Base-by-base conservation (phyloP, 2,329 filamentous ascomycete genomes). In the Emergomyces pasteurianus region DNA sequence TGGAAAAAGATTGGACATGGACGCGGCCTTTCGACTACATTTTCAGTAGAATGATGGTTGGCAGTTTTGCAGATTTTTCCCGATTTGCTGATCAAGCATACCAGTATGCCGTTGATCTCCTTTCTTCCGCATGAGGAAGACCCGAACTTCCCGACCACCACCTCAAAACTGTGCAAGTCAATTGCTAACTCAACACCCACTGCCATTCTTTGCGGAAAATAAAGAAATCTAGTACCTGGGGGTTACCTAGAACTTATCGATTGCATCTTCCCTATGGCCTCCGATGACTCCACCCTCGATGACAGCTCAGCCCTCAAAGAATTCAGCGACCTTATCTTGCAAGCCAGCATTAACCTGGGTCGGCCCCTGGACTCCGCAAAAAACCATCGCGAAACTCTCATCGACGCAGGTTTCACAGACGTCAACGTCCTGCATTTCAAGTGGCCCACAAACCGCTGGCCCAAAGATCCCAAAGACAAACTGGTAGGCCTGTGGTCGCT, bases 211-310 rank as follows among this genome's bases (percentile, higher is more conserved):
- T n/a, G 31, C 38, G n/a, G 10, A 10, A 50, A 59, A 12, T 16
- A 21, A 62, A 68, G 69, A 55, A 72, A 76, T 61, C 68, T 76
- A 12, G 67, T 69, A 34, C 76, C 77, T 0, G 75, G 75, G 14
- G 77, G 71, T 16, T 78, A 70, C 62, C 65, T 79, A 61, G 76
- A 79, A 63, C 74, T 78, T 59, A 65, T 75, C 38, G 77, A 79
- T 50, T 67, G 68, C 60, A 67, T 66, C 60, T 65, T 71, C 34
- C 65, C 68, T 36, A 67, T 69, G 57, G 63, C 63, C 43, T 67
- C 63, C 28, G 68, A 69, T 10, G 68, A 73, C 62, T 66, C 65
- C 12, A 66, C 66, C n/a, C 59, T 73, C 10, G 4, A 23, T 12
- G 49, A 53, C 1, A 62, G 69, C 52, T 58, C 63, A n/a, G 63